Evolutionary conservation across 306 rosid species (phyloP).

Genomic region (Chamaecrista fasciculata): DNA sequence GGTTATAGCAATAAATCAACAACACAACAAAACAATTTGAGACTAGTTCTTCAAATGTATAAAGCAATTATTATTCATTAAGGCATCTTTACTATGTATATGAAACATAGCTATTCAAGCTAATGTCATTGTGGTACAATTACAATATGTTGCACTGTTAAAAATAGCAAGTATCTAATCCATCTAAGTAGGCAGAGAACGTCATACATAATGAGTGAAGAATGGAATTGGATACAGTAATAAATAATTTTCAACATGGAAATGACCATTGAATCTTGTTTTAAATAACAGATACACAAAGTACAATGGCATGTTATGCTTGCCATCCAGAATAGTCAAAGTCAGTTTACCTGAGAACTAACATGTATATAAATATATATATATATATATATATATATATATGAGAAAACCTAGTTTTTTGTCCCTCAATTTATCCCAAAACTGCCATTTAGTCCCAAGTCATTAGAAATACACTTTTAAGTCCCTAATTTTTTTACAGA

Average conservation of each 20-base stretch:
- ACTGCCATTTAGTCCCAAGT: no score
- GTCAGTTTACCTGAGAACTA: background rate
- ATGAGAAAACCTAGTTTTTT: no score
- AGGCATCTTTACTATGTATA: background rate
- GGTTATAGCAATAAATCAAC: background rate
- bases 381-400: no score
- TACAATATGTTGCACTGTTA: background rate
- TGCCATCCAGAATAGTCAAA: background rate
- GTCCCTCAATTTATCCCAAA: no score
- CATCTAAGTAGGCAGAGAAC: background rate
- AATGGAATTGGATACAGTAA: background rate
- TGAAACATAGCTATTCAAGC: background rate
- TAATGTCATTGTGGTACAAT: no score
- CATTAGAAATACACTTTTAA: no score
- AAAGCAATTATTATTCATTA: no score
- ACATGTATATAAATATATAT: no score
- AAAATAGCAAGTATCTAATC: background rate
- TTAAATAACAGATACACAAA: slow-evolving; percentile 24
- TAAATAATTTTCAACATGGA: background rate
- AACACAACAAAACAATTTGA: background rate
- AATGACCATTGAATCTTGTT: slow-evolving; percentile 22
- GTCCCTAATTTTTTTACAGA: no score
- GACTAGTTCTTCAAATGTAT: background rate
- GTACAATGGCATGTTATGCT: background rate
- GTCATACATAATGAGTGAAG: background rate